Evolutionary conservation across 208 protist species (phyloP).

Genomic region (Trypanosomatidae sp.): DNA sequence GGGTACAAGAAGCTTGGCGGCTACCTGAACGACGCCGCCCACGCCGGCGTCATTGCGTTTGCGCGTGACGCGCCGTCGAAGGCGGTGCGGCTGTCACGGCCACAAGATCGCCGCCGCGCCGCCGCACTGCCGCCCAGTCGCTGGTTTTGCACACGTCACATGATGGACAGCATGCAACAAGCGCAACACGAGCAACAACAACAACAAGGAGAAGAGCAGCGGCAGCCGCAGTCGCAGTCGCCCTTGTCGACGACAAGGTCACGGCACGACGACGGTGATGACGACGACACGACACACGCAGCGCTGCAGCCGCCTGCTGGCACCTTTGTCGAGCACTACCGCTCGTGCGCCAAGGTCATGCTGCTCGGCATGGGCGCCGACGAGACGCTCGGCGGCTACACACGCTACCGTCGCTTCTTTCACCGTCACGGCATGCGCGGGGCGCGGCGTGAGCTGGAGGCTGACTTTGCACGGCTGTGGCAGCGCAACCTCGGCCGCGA

Average conservation of each 20-base stretch:
- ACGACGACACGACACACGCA: not conserved
- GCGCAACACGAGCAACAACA: not conserved
- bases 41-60: conserved; percentile 49
- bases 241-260: no score
- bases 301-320: conserved; percentile 9
- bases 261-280: not conserved
- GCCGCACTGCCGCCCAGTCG: conserved; percentile 19
- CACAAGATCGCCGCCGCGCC: conserved; percentile 37
- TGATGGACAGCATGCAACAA: conserved; percentile 5
- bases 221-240: no score
- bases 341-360: conserved; percentile 63
- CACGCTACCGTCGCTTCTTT: conserved; percentile 83
- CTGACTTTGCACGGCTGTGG: conserved; percentile 89
- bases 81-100: conserved; percentile 39
- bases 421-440: conserved; percentile 36
- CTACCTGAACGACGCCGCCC: conserved; percentile 66
- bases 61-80: conserved; percentile 54
- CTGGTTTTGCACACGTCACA: conserved; percentile 37
- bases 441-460: conserved; percentile 66
- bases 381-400: conserved; percentile 94
- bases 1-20: conserved; percentile 70
- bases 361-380: conserved; percentile 93
- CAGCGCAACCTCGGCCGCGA: conserved; percentile 92
- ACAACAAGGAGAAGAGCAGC: conserved; percentile 1
- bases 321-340: conserved; percentile 21